A percentile compares a stretch with the other conserved stretches of the same genome.
Conservation (phyloP, 179 eudicot genomes). For the Patellifolia procumbens region DNA sequence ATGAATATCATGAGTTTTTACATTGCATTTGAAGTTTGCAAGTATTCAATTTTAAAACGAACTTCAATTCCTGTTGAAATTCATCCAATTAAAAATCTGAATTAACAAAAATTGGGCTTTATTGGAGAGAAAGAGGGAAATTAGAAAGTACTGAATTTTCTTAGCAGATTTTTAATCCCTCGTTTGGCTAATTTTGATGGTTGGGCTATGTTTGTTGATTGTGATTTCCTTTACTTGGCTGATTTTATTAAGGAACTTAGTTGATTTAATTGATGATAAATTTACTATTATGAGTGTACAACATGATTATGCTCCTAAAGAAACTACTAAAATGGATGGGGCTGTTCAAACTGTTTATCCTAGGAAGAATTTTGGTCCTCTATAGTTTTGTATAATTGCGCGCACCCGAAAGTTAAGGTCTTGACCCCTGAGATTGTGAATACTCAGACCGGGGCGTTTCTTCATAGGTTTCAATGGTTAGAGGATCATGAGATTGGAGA, state of each 20-base stretch:
- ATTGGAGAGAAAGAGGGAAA: constrained; percentile 80
- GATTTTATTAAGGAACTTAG: constrained; percentile 64
- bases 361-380: constrained; percentile 98
- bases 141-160: constrained; percentile 98
- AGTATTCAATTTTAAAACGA: constrained; percentile 58
- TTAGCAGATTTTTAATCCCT: too few species aligned
- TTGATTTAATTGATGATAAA: constrained; percentile 67
- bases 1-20: too few species aligned
- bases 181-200: too few species aligned
- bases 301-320: too few species aligned
- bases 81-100: constrained; percentile 65
- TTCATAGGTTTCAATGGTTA: constrained; percentile 88
- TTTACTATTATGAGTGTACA: constrained; percentile 92
- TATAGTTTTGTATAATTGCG: constrained; percentile 91
- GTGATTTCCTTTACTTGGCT: too few species aligned
- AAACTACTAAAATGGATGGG: too few species aligned
- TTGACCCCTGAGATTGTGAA: constrained; percentile 75
- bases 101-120: constrained; percentile 53
- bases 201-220: too few species aligned
- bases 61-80: constrained; percentile 76
- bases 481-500: constrained; percentile 87
- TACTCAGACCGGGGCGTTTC: too few species aligned
- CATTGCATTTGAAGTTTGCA: constrained; percentile 78
- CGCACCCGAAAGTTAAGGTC: constrained; percentile 67
- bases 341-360: too few species aligned